phyloP scores from a whole-genome alignment of 305 asterid genomes.

The Nicotiana rustica region DNA sequence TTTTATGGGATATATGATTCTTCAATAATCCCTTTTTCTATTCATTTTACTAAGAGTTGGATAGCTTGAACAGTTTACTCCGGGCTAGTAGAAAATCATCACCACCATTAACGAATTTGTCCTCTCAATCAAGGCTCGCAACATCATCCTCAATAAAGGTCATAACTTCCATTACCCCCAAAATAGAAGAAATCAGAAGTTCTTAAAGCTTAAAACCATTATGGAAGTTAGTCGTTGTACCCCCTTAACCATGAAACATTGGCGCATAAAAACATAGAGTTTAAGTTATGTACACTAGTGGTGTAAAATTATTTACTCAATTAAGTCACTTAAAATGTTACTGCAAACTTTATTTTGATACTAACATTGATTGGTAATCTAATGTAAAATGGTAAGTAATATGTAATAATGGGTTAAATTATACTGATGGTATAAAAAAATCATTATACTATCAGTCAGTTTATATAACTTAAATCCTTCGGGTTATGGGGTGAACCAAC shows the following conservation, averaged over 20 bases:
- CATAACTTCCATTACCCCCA: neutral
- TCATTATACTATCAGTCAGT: too few species aligned
- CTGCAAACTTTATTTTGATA: too few species aligned
- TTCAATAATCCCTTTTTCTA: neutral
- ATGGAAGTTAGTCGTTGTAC: neutral
- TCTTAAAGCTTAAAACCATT: conserved; percentile 5
- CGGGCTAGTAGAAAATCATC: neutral
- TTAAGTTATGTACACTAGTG: too few species aligned
- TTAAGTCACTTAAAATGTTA: too few species aligned
- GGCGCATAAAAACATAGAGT: neutral
- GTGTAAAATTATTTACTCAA: too few species aligned
- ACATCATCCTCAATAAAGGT: neutral
- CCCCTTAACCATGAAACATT: neutral
- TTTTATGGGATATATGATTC: conserved; percentile 16
- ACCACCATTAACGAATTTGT: neutral
- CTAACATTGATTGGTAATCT: too few species aligned
- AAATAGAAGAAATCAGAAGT: neutral
- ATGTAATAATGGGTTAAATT: too few species aligned
- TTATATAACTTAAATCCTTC: too few species aligned
- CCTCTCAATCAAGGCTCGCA: neutral
- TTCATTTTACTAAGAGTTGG: neutral
- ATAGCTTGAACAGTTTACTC: neutral
- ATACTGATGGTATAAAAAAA: too few species aligned
- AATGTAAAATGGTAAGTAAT: too few species aligned
- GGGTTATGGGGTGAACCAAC: conserved; percentile 24